Evolutionary conservation across 768 basidiomycete species (phyloP), one percentile per base, ranked within the genome.

Genomic region (Pleurotus tuoliensis): DNA sequence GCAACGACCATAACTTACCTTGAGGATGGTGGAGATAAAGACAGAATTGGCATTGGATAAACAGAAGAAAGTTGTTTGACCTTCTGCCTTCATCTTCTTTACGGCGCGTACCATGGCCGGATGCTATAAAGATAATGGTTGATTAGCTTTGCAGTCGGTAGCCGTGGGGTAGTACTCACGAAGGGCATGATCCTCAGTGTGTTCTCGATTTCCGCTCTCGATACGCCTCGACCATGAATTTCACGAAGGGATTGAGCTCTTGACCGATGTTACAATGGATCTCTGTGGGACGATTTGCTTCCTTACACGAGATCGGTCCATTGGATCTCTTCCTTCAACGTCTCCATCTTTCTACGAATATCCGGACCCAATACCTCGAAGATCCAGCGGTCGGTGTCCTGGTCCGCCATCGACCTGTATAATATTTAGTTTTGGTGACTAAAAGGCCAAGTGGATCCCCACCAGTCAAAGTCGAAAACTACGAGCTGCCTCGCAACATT

Each of bases 401-500:
- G 95, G 74, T 99, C 96, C 55, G 87, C 86, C 72, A 91, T 81
- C 37, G 91, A 93, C 90, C 90, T 93, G 62, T 37, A 44, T 38
- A 46, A 11, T 3, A 4, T 15, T 12, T 13, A 22, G 3, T 15
- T 27, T 8, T 16, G 6, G 30, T 11, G 24, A 8, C 5, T 16
- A 8, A 24, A 16, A 18, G 12, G 46, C 3, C 4, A 27, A 8
- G 25, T 22, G 9, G 5, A 11, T 27, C 16, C 68, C 61, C 60
- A 89, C 96, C 95, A 98, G 80, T 99, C 96, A 73, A 98, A 99
- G 71, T 99, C 96, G 63, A 90, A 98, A 12, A 98, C 86, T 57
- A 98, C 76, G 50, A 98, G 86, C 65, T 94, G 91, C 59, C 75
- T 79, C 38, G 67, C 62, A 45, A 74, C 60, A 34, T 6, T 24